Conservation (phyloP, 2,329 filamentous ascomycete genomes). For the Penicillium sp. region DNA sequence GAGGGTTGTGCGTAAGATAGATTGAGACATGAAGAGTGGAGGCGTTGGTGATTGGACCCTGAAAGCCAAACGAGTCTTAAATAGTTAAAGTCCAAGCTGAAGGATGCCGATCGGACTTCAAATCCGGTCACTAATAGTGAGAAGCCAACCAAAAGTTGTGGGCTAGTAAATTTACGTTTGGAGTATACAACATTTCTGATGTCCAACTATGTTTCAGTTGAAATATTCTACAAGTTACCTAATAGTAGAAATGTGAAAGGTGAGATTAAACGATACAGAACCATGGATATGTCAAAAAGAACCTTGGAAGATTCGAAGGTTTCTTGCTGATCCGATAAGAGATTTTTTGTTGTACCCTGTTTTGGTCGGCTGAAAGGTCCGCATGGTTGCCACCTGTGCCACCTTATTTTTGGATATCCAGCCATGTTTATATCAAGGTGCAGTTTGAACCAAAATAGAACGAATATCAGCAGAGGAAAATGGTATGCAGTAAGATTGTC, state of each 20-base stretch:
- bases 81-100: neutral
- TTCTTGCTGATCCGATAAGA: neutral
- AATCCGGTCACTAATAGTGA: neutral
- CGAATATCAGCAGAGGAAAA: neutral
- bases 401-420: neutral
- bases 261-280: neutral
- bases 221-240: neutral
- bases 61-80: neutral
- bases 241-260: neutral
- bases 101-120: neutral
- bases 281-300: neutral
- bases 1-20: neutral
- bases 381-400: conserved; percentile 1
- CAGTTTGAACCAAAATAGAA: neutral
- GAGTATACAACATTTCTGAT: neutral
- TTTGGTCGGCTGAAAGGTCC: neutral
- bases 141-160: neutral
- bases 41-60: neutral
- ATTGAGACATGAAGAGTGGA: neutral
- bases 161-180: neutral
- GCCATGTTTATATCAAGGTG: neutral
- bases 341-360: neutral
- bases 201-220: neutral
- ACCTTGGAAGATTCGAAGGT: neutral
- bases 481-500: neutral